Evolutionary conservation across 148 eudicot species (phyloP).

Genomic region (Fagopyrum tataricum): DNA sequence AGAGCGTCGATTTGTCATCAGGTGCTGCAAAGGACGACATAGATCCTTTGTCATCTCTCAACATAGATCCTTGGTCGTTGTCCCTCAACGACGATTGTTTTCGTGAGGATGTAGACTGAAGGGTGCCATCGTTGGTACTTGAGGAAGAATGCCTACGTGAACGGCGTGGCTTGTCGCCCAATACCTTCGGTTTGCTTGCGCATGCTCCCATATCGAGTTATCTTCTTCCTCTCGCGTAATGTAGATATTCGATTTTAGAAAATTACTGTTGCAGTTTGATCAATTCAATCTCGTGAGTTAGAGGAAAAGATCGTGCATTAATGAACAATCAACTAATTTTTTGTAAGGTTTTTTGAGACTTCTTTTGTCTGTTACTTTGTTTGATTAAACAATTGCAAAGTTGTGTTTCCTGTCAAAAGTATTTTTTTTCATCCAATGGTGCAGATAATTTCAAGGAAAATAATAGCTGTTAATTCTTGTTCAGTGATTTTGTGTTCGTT

Average conservation of each 20-base stretch:
- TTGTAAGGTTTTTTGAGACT: background rate
- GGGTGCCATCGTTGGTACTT: background rate
- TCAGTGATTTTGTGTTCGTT: too few species aligned
- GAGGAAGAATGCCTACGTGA: background rate
- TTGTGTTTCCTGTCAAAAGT: background rate
- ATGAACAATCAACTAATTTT: background rate
- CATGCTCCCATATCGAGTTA: background rate
- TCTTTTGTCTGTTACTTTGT: background rate
- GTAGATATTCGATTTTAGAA: too few species aligned
- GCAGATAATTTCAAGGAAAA: background rate
- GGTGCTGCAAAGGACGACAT: background rate
- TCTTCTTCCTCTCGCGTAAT: conserved; percentile 1
- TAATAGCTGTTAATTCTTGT: background rate
- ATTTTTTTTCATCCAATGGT: background rate
- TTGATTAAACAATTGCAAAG: background rate
- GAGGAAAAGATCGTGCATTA: background rate
- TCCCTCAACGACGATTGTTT: background rate
- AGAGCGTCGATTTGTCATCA: background rate
- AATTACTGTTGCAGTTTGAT: background rate
- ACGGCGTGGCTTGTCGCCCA: background rate
- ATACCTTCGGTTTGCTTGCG: background rate
- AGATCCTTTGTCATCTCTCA: background rate
- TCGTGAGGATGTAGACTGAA: background rate
- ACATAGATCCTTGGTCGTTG: background rate
- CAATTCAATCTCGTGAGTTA: background rate